Conservation (phyloP, 2,329 filamentous ascomycete species). For the Ophiostoma perfectum region DNA sequence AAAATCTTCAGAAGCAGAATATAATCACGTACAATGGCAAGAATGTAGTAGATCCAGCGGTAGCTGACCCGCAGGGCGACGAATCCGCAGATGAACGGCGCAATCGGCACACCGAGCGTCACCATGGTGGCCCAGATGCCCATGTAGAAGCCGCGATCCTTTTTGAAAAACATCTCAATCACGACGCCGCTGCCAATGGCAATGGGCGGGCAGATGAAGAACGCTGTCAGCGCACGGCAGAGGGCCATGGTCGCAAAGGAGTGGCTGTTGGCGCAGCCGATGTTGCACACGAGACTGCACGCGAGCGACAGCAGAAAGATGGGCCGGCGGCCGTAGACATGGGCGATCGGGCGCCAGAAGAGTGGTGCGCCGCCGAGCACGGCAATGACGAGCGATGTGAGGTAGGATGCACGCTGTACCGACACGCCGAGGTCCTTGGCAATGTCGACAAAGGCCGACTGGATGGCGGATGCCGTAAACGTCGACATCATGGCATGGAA, state of each 20-base stretch:
- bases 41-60: slow-evolving; percentile 54
- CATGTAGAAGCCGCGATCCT: slow-evolving; percentile 50
- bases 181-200: slow-evolving; percentile 52
- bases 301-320: slow-evolving; percentile 49
- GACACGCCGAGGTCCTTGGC: slow-evolving; percentile 44
- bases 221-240: slow-evolving; percentile 47
- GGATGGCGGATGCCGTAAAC: slow-evolving; percentile 50
- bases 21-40: slow-evolving; percentile 39
- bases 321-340: slow-evolving; percentile 49
- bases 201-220: slow-evolving; percentile 51
- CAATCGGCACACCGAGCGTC: slow-evolving; percentile 30
- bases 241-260: slow-evolving; percentile 46
- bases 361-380: slow-evolving; percentile 50
- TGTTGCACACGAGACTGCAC: slow-evolving; percentile 44
- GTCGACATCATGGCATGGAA: slow-evolving; percentile 54
- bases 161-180: slow-evolving; percentile 54
- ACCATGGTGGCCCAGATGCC: slow-evolving; percentile 48
- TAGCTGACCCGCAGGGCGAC: slow-evolving; percentile 49
- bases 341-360: slow-evolving; percentile 52
- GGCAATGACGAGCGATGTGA: slow-evolving; percentile 51
- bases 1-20: no score
- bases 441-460: slow-evolving; percentile 50
- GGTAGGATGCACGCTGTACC: slow-evolving; percentile 47
- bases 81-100: slow-evolving; percentile 38
- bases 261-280: slow-evolving; percentile 48